Conservation (phyloP, 192 early-diverging fungal genomes). For the Entomortierella beljakovae region DNA sequence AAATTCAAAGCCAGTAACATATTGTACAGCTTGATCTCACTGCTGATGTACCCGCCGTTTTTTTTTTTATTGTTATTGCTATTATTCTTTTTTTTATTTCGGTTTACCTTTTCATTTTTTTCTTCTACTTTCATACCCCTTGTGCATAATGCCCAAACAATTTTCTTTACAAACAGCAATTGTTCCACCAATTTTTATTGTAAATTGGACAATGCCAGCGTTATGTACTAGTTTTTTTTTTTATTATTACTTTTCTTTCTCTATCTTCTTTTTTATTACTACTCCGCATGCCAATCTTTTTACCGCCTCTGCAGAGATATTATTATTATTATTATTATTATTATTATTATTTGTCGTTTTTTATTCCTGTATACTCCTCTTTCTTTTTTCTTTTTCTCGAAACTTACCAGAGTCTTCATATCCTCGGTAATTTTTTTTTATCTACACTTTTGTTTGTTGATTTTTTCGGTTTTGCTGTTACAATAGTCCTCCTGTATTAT, state of each 20-base stretch:
- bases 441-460: constrained; percentile 7
- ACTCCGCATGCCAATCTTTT: constrained; percentile 34
- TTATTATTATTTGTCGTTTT: constrained; percentile 7
- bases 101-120: too few relatives aligned
- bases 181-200: background rate
- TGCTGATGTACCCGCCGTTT: too few relatives aligned
- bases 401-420: too few relatives aligned
- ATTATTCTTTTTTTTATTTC: background rate
- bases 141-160: too few relatives aligned
- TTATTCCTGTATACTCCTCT: constrained; percentile 16
- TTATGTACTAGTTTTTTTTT: background rate
- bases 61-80: constrained; percentile 17
- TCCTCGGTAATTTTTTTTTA: background rate
- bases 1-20: constrained; percentile 55
- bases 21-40: too few relatives aligned
- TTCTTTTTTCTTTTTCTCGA: constrained; percentile 3
- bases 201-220: too few relatives aligned
- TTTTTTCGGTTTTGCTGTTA: too few relatives aligned
- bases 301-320: constrained; percentile 31
- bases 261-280: constrained; percentile 1
- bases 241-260: constrained; percentile 8
- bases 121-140: too few relatives aligned
- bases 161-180: constrained; percentile 8
- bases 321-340: background rate
- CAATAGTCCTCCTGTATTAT: constrained; percentile 12